phyloP scores from a whole-genome alignment of 2,329 filamentous ascomycete species.

The Botrytis porri region DNA sequence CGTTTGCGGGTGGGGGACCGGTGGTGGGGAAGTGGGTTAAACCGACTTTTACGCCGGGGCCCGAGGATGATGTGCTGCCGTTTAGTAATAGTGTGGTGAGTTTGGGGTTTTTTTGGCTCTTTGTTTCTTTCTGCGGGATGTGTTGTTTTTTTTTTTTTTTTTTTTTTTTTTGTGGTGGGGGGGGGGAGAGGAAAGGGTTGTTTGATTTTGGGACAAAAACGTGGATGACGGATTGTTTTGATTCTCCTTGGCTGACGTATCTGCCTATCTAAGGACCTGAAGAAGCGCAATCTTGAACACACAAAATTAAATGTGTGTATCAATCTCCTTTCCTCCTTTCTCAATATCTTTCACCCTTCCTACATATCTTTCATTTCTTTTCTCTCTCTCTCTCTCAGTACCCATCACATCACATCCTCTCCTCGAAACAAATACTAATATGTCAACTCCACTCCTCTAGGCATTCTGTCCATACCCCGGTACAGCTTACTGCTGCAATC shows the following conservation, averaged over 20 bases:
- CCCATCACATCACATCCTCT: background rate
- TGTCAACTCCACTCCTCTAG: background rate
- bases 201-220: no score
- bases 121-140: no score
- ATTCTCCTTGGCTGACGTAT: background rate
- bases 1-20: background rate
- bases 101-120: background rate
- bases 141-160: background rate
- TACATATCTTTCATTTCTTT: background rate
- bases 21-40: background rate
- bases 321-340: background rate
- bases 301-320: background rate
- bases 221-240: no score
- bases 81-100: slow-evolving; percentile 16
- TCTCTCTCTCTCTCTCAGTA: background rate
- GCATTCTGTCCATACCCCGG: slow-evolving; percentile 9
- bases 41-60: background rate
- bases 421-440: background rate
- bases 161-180: background rate
- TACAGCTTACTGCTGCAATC: slow-evolving; percentile 9
- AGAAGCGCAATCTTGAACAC: background rate
- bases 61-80: background rate
- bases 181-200: rapidly evolving
- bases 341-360: background rate
- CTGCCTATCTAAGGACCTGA: background rate